Evolutionary conservation across 352 stramenopile species (phyloP).

Genomic region (Pythium coloratum): DNA sequence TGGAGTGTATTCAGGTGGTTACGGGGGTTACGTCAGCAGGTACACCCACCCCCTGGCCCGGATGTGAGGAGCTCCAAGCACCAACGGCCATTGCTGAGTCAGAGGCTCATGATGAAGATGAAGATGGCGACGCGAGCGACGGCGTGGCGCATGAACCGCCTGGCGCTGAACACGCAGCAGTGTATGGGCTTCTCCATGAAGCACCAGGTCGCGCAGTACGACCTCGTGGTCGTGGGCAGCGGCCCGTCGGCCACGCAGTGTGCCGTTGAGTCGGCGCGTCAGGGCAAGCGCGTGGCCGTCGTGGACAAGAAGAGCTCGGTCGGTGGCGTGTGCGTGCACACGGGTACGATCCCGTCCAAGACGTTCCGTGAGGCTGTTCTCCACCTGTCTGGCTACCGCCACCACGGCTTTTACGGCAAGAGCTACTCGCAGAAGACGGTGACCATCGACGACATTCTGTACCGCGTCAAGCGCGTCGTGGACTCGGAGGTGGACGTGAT

Average conservation of each 20-base stretch:
- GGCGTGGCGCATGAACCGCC: not conserved
- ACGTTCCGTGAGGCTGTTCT: slow-evolving; percentile 91
- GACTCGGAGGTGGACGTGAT: slow-evolving; percentile 82
- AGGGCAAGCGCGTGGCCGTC: slow-evolving; percentile 74
- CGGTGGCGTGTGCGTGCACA: slow-evolving; percentile 84
- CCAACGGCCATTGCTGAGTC: not conserved
- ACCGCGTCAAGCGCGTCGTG: slow-evolving; percentile 79
- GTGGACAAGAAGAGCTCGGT: slow-evolving; percentile 67
- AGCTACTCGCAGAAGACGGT: slow-evolving; percentile 83
- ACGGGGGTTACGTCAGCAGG: not conserved
- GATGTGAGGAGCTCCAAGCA: not conserved
- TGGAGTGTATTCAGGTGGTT: not conserved
- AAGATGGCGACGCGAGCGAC: not conserved
- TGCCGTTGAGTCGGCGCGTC: slow-evolving; percentile 83
- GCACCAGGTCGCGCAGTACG: slow-evolving; percentile 54
- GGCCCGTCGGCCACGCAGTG: slow-evolving; percentile 86
- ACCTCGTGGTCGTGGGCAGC: slow-evolving; percentile 88
- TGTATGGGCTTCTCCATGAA: slow-evolving; percentile 11
- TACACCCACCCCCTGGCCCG: not conserved
- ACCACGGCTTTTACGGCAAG: slow-evolving; percentile 88
- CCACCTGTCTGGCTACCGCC: slow-evolving; percentile 88
- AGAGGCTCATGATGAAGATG: not conserved
- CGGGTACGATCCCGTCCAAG: slow-evolving; percentile 86
- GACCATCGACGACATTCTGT: slow-evolving; percentile 84
- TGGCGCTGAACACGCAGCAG: not conserved